Conservation (phyloP, 1,284 basidiomycete genomes). For the Ceratobasidium sp. region DNA sequence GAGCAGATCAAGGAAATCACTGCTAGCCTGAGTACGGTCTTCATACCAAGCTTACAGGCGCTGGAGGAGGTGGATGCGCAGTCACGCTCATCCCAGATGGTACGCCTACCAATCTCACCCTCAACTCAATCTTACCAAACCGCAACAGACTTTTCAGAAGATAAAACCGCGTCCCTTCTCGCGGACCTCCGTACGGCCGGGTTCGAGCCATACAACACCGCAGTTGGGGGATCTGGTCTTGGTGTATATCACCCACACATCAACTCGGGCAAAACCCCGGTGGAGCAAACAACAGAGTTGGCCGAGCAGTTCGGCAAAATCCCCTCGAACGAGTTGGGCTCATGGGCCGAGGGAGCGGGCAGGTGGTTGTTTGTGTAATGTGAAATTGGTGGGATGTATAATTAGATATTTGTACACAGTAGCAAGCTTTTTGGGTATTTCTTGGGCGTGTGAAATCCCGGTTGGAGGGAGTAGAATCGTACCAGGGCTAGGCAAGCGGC, state of each 20-base stretch:
- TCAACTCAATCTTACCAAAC: constrained; percentile 15
- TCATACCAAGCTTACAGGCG: constrained; percentile 96
- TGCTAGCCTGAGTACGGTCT: constrained; percentile 67
- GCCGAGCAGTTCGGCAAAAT: constrained; percentile 60
- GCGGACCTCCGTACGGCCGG: constrained; percentile 64
- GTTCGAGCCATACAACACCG: constrained; percentile 88
- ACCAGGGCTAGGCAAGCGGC: no score
- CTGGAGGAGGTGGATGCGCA: constrained; percentile 98
- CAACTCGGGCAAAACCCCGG: constrained; percentile 49
- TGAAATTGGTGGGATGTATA: not conserved
- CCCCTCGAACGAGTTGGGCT: constrained; percentile 55
- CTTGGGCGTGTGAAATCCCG: no score
- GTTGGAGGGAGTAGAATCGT: no score
- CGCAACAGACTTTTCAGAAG: constrained; percentile 65
- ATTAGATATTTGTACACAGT: no score
- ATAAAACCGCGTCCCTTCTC: constrained; percentile 63
- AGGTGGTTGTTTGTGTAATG: constrained; percentile 68
- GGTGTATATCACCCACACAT: constrained; percentile 79
- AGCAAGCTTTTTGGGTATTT: no score
- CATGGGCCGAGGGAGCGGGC: constrained; percentile 65
- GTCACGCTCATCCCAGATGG: constrained; percentile 94
- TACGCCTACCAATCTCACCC: constrained; percentile 43
- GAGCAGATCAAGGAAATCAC: constrained; percentile 83
- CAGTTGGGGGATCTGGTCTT: constrained; percentile 91
- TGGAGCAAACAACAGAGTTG: constrained; percentile 46